These are phyloP conservation scores for Colletotrichum eleusines DNA, from an alignment of 2,329 filamentous ascomycete genomes.

Conservation along the genomic window DNA sequence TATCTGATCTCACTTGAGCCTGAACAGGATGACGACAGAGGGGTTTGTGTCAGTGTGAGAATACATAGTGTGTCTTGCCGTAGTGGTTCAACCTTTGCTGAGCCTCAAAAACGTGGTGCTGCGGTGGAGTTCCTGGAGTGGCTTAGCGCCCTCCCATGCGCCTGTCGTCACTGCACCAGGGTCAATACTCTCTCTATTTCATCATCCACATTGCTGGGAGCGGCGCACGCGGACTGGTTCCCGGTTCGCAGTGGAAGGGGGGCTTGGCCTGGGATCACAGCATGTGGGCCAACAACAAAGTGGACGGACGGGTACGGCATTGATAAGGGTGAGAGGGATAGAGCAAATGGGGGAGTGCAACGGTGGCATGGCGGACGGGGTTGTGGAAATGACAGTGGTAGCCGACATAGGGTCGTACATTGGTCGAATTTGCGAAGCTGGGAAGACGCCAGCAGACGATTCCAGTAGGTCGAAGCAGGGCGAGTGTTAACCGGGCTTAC, in stretches of 20 bases:
- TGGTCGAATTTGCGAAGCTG: not conserved
- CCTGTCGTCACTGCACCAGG: conserved; percentile 40
- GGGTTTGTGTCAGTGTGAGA: conserved; percentile 9
- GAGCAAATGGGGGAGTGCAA: conserved; percentile 29
- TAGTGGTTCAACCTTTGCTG: conserved; percentile 32
- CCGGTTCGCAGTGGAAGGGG: conserved; percentile 8
- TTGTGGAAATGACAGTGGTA: conserved; percentile 13
- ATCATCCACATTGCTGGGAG: conserved; percentile 29
- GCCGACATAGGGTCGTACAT: conserved; percentile 15
- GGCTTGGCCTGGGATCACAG: conserved; percentile 28
- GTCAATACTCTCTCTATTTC: conserved; percentile 22
- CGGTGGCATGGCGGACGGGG: conserved; percentile 29
- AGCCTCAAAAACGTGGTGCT: conserved; percentile 40
- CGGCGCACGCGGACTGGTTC: conserved; percentile 25
- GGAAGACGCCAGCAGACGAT: conserved; percentile 4
- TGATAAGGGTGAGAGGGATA: conserved; percentile 32
- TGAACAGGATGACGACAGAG: not conserved
- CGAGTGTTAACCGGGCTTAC: not conserved
- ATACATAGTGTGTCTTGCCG: not conserved
- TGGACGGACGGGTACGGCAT: conserved; percentile 13
- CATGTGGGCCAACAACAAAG: conserved; percentile 19
- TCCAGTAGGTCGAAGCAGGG: not conserved
- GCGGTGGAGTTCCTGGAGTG: conserved; percentile 30
- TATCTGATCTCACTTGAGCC: not conserved
- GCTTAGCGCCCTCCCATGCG: conserved; percentile 33